Conservation (phyloP, 495 filamentous ascomycete species). For the Penicillium arizonense region DNA sequence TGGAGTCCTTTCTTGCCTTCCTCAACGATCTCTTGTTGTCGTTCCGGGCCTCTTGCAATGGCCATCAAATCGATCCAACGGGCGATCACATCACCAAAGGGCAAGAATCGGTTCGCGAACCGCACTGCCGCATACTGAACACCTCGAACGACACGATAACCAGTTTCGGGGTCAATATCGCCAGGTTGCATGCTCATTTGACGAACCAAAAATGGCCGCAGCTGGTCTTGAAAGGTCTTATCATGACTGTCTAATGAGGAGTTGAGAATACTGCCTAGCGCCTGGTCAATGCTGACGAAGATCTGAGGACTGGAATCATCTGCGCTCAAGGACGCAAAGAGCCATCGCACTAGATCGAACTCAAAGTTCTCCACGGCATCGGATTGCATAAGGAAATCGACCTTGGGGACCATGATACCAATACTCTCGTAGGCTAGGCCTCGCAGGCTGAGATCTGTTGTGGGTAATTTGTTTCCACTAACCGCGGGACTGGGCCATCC, state of each 20-base stretch:
- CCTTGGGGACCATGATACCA: slow-evolving; percentile 66
- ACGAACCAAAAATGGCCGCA: slow-evolving; percentile 60
- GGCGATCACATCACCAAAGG: slow-evolving; percentile 72
- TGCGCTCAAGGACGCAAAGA: slow-evolving; percentile 77
- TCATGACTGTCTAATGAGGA: slow-evolving; percentile 51
- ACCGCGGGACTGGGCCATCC: slow-evolving; percentile 72
- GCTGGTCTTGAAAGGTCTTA: slow-evolving; percentile 41
- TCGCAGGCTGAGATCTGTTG: slow-evolving; percentile 64
- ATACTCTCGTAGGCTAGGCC: slow-evolving; percentile 81
- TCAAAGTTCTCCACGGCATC: slow-evolving; percentile 43
- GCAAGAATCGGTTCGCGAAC: slow-evolving; percentile 87
- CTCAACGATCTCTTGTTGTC: slow-evolving; percentile 79
- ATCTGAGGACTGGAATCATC: slow-evolving; percentile 73
- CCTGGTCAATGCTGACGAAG: slow-evolving; percentile 84
- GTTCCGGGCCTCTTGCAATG: slow-evolving; percentile 55
- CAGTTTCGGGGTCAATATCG: slow-evolving; percentile 37
- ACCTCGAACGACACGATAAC: slow-evolving; percentile 53
- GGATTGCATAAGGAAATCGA: slow-evolving; percentile 33
- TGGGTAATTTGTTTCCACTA: slow-evolving; percentile 43
- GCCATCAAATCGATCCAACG: slow-evolving; percentile 89
- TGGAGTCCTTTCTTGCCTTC: slow-evolving; percentile 87
- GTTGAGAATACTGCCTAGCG: slow-evolving; percentile 72
- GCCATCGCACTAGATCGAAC: slow-evolving; percentile 67
- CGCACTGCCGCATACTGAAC: slow-evolving; percentile 80
- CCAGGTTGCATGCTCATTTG: slow-evolving; percentile 63